These are phyloP conservation scores for Saccharomycopsis crataegensis DNA, from an alignment of 1,139 yeast species.

Conservation along the genomic window DNA sequence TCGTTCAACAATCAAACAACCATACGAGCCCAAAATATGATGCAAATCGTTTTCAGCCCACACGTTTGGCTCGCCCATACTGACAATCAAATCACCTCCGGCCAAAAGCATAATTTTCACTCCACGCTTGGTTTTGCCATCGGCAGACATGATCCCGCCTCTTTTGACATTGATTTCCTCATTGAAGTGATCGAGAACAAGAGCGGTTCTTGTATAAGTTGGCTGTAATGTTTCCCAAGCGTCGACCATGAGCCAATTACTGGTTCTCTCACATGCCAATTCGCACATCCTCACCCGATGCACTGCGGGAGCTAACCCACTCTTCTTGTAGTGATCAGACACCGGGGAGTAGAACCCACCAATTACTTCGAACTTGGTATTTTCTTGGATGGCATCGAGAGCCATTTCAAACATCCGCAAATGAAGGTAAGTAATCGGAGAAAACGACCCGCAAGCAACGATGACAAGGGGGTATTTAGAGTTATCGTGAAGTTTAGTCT, in stretches of 20 bases:
- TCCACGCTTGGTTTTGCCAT: slow-evolving; percentile 64
- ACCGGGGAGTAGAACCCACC: slow-evolving; percentile 99
- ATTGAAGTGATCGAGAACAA: slow-evolving; percentile 93
- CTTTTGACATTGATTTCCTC: slow-evolving; percentile 87
- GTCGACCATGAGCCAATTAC: slow-evolving; percentile 97
- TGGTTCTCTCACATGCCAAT: slow-evolving; percentile 93
- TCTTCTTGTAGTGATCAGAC: slow-evolving; percentile 85
- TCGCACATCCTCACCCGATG: slow-evolving; percentile 98
- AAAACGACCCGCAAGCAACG: slow-evolving; percentile 96
- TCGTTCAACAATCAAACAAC: slow-evolving; percentile 92
- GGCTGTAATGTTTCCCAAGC: slow-evolving; percentile 98
- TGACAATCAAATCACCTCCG: slow-evolving; percentile 95
- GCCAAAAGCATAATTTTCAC: slow-evolving; percentile 94
- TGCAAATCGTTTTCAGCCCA: slow-evolving; percentile 97
- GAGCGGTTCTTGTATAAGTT: slow-evolving; percentile 86
- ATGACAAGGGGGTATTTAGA: slow-evolving; percentile 83
- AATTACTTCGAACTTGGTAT: slow-evolving; percentile 86
- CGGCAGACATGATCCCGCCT: slow-evolving; percentile 73
- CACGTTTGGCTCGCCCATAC: slow-evolving; percentile 99
- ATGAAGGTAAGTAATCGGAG: slow-evolving; percentile 92
- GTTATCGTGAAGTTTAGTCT: slow-evolving; percentile 62
- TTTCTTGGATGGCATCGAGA: slow-evolving; percentile 85
- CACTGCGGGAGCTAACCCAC: slow-evolving; percentile 80
- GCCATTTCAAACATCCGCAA: slow-evolving; percentile 99
- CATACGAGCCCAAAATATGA: slow-evolving; percentile 91